Evolutionary conservation across 2,329 filamentous ascomycete species (phyloP).

Genomic region (Pyrenochaeta sp.): DNA sequence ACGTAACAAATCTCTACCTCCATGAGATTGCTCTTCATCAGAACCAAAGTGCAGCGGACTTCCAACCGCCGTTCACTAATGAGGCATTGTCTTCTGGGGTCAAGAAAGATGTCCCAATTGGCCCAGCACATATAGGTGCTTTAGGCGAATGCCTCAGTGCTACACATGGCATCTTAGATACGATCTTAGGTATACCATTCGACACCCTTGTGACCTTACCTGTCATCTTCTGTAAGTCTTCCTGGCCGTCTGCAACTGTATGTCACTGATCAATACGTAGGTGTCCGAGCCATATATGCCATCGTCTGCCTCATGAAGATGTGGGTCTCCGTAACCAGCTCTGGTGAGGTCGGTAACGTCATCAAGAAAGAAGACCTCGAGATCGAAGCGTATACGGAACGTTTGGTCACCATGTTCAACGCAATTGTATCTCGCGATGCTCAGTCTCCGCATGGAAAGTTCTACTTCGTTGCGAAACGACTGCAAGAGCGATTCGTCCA

Average conservation of each 20-base stretch:
- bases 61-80: slow-evolving; percentile 55
- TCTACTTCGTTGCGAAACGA: slow-evolving; percentile 56
- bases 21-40: slow-evolving; percentile 61
- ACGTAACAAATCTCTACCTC: slow-evolving; percentile 59
- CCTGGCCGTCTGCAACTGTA: neutral
- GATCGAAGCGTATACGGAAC: slow-evolving; percentile 58
- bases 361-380: slow-evolving; percentile 58
- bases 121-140: slow-evolving; percentile 57
- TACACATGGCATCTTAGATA: slow-evolving; percentile 58
- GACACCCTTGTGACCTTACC: slow-evolving; percentile 55
- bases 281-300: slow-evolving; percentile 65
- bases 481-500: slow-evolving; percentile 56
- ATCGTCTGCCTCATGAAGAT: slow-evolving; percentile 68
- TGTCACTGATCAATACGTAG: slow-evolving; percentile 30
- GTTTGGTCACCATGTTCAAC: slow-evolving; percentile 57
- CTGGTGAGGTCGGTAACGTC: slow-evolving; percentile 59
- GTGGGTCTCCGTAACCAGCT: slow-evolving; percentile 63
- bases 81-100: slow-evolving; percentile 50
- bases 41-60: slow-evolving; percentile 53
- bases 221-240: slow-evolving; percentile 53
- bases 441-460: slow-evolving; percentile 57
- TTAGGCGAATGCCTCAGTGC: slow-evolving; percentile 57
- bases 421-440: slow-evolving; percentile 51
- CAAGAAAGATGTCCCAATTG: slow-evolving; percentile 52
- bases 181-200: slow-evolving; percentile 59